Evolutionary conservation across 1,139 yeast species (phyloP), one percentile per base, ranked within the genome.

Genomic region (Suhomyces wounanorum): DNA sequence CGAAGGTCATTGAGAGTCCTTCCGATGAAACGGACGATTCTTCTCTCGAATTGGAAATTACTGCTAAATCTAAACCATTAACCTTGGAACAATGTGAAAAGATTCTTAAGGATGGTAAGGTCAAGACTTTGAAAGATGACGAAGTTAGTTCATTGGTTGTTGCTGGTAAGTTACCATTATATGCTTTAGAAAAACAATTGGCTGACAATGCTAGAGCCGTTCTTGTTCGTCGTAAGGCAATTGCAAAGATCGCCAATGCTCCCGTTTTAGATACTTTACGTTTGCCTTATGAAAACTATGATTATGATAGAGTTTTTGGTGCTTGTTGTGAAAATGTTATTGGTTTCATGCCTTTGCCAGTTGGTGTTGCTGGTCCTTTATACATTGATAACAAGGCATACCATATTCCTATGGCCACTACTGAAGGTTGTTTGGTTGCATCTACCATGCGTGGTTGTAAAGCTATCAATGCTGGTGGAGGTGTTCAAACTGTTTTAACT

Each of bases 381-480:
- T 77, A 89, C 52, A 89, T 94, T 63, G 99, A 94, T 68, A 94
- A 91, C 43, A 84, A 81, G 59, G 83, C 95, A 45, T 87, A 81
- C 67, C 96, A 89, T 69, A 85, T 94, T 59, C 99, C 99, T 45
- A 91, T 94, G 96, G 99, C 99, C 36, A 94, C 99, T 28, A 94
- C 99, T 46, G 99, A 94, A 75, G 99, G 99, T 50, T 94, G 98
- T 75, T 79, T 94, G 54, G 97, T 94, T 57, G 99, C 99, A 1
- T 91, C 98, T 14, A 87, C 99, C 13, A 92, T 90, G 96, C 87
- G 99, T 72, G 99, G 99, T 59, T 94, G 99, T 77, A 94, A 94
- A 69, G 99, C 99, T 23, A 89, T 94, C 60, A 95, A 94, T 68
- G 86, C 95, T 11, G 99, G 99, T 54, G 98, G 98, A 50, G 99